These are phyloP conservation scores for Murraya paniculata DNA, from an alignment of 345 rosid species.

Conservation along the genomic window DNA sequence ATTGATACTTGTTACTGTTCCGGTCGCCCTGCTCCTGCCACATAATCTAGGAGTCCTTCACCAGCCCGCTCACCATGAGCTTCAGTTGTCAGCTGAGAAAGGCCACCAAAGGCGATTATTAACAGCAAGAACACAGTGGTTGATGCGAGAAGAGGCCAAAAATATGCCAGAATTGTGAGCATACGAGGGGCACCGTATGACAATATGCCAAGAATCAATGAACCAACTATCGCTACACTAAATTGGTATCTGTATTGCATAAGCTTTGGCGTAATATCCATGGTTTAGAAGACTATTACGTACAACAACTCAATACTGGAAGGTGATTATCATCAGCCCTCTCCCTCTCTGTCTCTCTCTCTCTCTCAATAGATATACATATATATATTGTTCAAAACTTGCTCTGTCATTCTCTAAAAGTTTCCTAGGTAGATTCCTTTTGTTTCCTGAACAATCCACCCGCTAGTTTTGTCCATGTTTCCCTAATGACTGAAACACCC, in stretches of 20 bases:
- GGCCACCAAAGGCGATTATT: conserved; percentile 60
- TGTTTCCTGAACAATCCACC: conserved; percentile 12
- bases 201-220: conserved; percentile 29
- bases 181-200: conserved; percentile 60
- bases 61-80: conserved; percentile 42
- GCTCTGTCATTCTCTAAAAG: conserved; percentile 16
- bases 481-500: conserved; percentile 20
- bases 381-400: neutral
- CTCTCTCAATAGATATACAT: neutral
- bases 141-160: conserved; percentile 92
- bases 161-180: conserved; percentile 51
- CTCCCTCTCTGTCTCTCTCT: neutral
- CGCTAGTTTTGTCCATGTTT: neutral
- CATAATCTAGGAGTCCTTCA: conserved; percentile 63
- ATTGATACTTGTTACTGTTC: conserved; percentile 23
- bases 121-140: conserved; percentile 59
- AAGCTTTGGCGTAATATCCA: conserved; percentile 53
- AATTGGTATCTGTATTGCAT: conserved; percentile 56
- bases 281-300: conserved; percentile 16
- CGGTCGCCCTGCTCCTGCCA: conserved; percentile 53
- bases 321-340: neutral
- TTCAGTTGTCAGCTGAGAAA: conserved; percentile 43
- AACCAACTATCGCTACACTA: conserved; percentile 28
- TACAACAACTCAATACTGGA: neutral
- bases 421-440: conserved; percentile 25